A percentile compares a stretch with the other conserved stretches of the same genome.
These are phyloP conservation scores for Candida fluviatilis DNA, from an alignment of 805 yeast species.

Conservation along the genomic window DNA sequence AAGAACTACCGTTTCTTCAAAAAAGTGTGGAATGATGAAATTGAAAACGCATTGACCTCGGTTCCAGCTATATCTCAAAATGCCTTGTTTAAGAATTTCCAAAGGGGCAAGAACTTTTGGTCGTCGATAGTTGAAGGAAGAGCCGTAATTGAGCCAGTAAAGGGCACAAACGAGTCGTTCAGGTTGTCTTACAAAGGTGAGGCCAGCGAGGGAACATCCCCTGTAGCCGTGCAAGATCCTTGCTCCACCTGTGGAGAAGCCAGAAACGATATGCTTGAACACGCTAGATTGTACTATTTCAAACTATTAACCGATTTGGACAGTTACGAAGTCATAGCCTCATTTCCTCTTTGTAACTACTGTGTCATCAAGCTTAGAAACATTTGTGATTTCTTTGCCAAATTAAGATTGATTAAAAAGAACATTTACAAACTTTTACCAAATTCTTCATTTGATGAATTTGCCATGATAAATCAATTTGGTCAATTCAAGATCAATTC, in stretches of 20 bases:
- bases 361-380: constrained; percentile 78
- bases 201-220: constrained; percentile 21
- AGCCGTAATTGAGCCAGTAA: constrained; percentile 80
- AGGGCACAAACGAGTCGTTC: constrained; percentile 76
- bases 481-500: constrained; percentile 24
- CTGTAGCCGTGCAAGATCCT: constrained; percentile 69
- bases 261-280: constrained; percentile 65
- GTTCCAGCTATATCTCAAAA: constrained; percentile 49
- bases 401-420: constrained; percentile 56
- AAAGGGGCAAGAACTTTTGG: constrained; percentile 49
- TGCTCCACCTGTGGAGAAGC: constrained; percentile 85
- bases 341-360: constrained; percentile 73
- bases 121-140: constrained; percentile 71
- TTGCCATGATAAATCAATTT: constrained; percentile 12
- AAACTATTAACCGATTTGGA: constrained; percentile 40
- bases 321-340: constrained; percentile 24
- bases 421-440: constrained; percentile 55
- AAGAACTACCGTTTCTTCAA: constrained; percentile 58
- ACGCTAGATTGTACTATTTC: constrained; percentile 72
- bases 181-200: constrained; percentile 34
- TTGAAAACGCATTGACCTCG: constrained; percentile 45
- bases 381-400: constrained; percentile 78
- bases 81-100: constrained; percentile 40
- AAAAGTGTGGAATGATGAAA: constrained; percentile 66
- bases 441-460: constrained; percentile 22